A percentile compares a stretch with the other conserved stretches of the same genome.
These are phyloP conservation scores for Lathyrus oleraceus DNA, from an alignment of 306 rosid species.

Conservation along the genomic window DNA sequence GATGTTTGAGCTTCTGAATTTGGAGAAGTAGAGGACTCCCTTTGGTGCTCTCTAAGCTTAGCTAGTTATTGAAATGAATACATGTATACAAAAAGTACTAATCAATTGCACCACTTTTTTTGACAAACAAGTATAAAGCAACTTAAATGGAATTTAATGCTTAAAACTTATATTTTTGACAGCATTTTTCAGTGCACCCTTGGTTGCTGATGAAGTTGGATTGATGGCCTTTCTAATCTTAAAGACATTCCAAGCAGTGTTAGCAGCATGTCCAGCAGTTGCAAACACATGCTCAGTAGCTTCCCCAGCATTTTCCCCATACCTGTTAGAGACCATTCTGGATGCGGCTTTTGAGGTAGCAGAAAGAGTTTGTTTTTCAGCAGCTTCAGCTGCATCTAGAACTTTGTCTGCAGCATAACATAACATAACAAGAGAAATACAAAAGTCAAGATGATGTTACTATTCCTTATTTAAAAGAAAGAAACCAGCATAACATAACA, in stretches of 20 bases:
- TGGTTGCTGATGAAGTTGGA: constrained; percentile 71
- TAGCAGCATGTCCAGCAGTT: constrained; percentile 71
- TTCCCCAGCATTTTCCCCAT: constrained; percentile 87
- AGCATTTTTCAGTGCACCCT: constrained; percentile 61
- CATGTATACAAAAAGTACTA: constrained; percentile 4
- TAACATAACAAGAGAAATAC: constrained; percentile 8
- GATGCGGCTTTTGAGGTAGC: constrained; percentile 77
- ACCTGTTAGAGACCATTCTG: constrained; percentile 70
- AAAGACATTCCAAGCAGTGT: constrained; percentile 83
- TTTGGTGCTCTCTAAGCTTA: too few relatives aligned
- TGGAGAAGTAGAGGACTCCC: too few relatives aligned
- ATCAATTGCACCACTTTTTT: not conserved
- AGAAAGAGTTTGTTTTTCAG: constrained; percentile 76
- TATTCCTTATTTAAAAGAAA: not conserved
- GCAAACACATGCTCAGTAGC: constrained; percentile 78
- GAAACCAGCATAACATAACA: too few relatives aligned
- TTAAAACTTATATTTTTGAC: constrained; percentile 37
- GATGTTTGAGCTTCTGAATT: too few relatives aligned
- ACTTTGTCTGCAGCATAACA: constrained; percentile 61
- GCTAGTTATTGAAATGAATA: constrained; percentile 23
- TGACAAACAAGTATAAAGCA: not conserved
- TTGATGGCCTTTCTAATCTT: constrained; percentile 79
- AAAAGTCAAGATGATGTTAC: constrained; percentile 1
- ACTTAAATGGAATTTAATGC: constrained; percentile 18
- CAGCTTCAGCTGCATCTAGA: constrained; percentile 91